Base-by-base conservation (phyloP, 148 eudicot genomes). In the Rhododendron simsii region DNA sequence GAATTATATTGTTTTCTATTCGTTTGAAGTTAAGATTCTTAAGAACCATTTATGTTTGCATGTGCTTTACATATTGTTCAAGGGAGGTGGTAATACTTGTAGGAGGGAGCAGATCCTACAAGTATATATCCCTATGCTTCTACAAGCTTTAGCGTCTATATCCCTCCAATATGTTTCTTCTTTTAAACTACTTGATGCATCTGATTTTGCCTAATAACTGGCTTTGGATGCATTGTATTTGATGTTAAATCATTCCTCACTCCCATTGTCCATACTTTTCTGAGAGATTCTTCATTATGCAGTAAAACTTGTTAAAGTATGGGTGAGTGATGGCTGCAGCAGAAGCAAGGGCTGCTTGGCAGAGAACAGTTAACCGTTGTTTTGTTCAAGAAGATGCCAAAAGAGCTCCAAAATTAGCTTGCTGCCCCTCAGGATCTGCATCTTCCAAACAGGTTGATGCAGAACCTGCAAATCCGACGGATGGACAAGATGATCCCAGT, bases 331-430 rank as follows among this genome's bases (percentile, higher is more conserved):
- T 96, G 98, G 98, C 98, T 9, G 93, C 94, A 88, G 98, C 98
- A 90, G 98, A 96, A 93, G 98, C 93, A 85, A 93, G 98, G 91
- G 90, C 98, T 12, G 98, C 93, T 81, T 96, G 96, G 98, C 98
- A 96, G 83, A 93, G 98, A 91, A 87, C 96, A 69, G 98, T 93
- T 85, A 96, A 96, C 87, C 94, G 98, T 81, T 96, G 89, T 90
- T 93, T 96, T 88, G 95, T 93, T 7, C 98, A 96, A 88, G 98
- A 96, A 93, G 98, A 96, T 88, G 98, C 98, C 35, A 96, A 96
- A 91, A 91, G 98, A 91, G 98, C 98, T 92, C 98, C 98, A 20
- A 96, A 93, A 61, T 90, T 96, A 91, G 98, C 98, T 74, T 96
- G 95, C 86, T 92, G 95, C 37, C 93, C 94, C 26, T 87, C 98